phyloP scores from a whole-genome alignment of 2,329 filamentous ascomycete genomes.

The Gnomoniopsis sp. region DNA sequence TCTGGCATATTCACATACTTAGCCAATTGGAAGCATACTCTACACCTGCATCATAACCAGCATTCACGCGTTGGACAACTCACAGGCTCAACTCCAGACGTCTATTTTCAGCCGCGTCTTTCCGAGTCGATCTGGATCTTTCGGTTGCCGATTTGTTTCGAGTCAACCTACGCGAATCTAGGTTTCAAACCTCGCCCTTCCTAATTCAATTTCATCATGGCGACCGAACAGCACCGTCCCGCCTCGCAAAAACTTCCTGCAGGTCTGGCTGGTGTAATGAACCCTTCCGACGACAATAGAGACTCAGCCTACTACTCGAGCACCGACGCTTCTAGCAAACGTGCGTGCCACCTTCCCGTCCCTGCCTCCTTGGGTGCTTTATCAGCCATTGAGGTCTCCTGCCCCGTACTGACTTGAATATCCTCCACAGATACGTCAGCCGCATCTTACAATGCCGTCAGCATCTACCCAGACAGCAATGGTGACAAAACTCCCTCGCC shows the following conservation, averaged over 20 bases:
- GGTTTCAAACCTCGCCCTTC: not conserved
- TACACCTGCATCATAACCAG: not conserved
- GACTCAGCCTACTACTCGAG: conserved; percentile 52
- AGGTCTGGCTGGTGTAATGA: conserved; percentile 49
- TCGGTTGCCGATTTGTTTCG: not conserved
- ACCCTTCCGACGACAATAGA: conserved; percentile 46
- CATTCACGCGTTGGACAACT: not conserved
- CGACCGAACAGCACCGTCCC: conserved; percentile 37
- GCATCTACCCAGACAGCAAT: conserved; percentile 46
- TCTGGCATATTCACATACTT: not conserved
- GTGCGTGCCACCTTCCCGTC: conserved; percentile 31
- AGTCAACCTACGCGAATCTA: not conserved
- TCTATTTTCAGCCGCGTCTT: not conserved
- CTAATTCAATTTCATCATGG: conserved; percentile 12
- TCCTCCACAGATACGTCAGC: conserved; percentile 39
- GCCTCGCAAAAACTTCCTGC: conserved; percentile 43
- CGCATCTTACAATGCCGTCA: conserved; percentile 39
- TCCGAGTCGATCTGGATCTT: not conserved
- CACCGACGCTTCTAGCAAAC: conserved; percentile 48
- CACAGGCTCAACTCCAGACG: not conserved
- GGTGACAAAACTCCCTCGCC: conserved; percentile 63
- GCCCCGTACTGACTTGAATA: conserved; percentile 21
- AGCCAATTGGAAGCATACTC: not conserved
- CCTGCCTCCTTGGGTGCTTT: conserved; percentile 12
- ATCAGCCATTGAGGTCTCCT: not conserved